Percentiles rank a stretch among this genome's conserved stretches.
These are phyloP conservation scores for Hypoxylon sp. DNA, from an alignment of 2,329 filamentous ascomycete genomes.

Conservation along the genomic window DNA sequence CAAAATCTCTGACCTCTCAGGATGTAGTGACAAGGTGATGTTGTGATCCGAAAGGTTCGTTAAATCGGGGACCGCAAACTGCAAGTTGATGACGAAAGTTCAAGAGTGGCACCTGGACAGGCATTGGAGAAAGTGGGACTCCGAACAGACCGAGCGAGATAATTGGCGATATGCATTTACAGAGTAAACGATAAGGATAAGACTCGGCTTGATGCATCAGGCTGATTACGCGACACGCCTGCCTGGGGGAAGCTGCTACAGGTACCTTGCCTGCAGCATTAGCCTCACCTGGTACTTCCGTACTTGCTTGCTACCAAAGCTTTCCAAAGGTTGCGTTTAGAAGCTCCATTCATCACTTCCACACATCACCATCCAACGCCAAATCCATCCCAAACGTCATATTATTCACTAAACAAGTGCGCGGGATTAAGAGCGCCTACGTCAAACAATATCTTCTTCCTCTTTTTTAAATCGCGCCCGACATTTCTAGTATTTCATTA, in stretches of 20 bases:
- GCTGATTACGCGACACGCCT: constrained; percentile 55
- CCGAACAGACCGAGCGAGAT: constrained; percentile 9
- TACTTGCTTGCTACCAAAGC: constrained; percentile 20
- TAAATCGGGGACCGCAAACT: background rate
- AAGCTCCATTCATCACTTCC: constrained; percentile 47
- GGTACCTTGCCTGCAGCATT: constrained; percentile 40
- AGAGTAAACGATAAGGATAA: background rate
- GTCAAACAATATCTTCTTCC: background rate
- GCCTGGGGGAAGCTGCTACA: constrained; percentile 35
- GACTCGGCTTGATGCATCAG: constrained; percentile 46
- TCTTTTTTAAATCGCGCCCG: background rate
- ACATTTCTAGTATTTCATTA: constrained; percentile 3
- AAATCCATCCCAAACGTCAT: constrained; percentile 10
- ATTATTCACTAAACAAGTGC: constrained; percentile 21
- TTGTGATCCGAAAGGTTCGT: constrained; percentile 9
- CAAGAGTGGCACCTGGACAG: constrained; percentile 1
- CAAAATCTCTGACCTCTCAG: constrained; percentile 6
- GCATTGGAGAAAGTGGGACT: constrained; percentile 14
- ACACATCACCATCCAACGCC: constrained; percentile 29
- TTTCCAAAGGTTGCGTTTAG: constrained; percentile 33
- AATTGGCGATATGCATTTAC: constrained; percentile 26
- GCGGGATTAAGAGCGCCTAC: background rate
- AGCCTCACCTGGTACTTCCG: constrained; percentile 29
- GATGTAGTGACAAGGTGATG: background rate
- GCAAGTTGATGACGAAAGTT: constrained; percentile 37